These are phyloP conservation scores for Trichoderma sp. DNA, from an alignment of 2,329 filamentous ascomycete species.

Conservation along the genomic window DNA sequence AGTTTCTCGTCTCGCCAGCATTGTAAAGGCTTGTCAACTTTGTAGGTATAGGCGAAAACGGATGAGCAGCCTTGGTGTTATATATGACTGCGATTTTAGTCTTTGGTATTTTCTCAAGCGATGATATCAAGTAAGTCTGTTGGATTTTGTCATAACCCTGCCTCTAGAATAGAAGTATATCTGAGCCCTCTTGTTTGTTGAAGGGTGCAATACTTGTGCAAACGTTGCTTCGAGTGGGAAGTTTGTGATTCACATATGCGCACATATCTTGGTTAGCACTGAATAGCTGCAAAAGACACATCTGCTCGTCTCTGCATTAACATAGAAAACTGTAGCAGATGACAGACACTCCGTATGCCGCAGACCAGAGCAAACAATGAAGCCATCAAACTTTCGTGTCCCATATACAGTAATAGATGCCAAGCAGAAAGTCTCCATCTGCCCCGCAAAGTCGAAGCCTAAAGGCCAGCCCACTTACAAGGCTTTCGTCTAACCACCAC, in stretches of 20 bases:
- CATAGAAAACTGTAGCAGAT: background rate
- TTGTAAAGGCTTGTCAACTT: constrained; percentile 37
- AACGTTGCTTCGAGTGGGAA: background rate
- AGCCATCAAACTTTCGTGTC: background rate
- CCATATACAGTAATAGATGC: background rate
- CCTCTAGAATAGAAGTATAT: background rate
- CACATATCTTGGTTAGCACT: background rate
- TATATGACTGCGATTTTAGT: background rate
- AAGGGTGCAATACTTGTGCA: background rate
- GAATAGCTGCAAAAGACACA: background rate
- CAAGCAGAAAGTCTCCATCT: background rate
- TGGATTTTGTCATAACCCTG: background rate
- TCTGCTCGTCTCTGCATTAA: background rate
- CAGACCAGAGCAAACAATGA: background rate
- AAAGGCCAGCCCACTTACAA: background rate
- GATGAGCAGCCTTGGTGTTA: background rate
- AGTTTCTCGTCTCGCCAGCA: constrained; percentile 53
- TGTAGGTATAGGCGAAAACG: background rate
- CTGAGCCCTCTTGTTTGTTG: background rate
- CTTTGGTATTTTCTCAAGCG: background rate
- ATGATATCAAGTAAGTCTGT: background rate
- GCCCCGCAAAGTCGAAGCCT: constrained; percentile 7
- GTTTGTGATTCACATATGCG: background rate
- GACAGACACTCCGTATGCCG: background rate
- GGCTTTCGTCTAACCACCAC: constrained; percentile 6